Conservation (phyloP, 148 eudicot genomes). For the Diospyros lotus region DNA sequence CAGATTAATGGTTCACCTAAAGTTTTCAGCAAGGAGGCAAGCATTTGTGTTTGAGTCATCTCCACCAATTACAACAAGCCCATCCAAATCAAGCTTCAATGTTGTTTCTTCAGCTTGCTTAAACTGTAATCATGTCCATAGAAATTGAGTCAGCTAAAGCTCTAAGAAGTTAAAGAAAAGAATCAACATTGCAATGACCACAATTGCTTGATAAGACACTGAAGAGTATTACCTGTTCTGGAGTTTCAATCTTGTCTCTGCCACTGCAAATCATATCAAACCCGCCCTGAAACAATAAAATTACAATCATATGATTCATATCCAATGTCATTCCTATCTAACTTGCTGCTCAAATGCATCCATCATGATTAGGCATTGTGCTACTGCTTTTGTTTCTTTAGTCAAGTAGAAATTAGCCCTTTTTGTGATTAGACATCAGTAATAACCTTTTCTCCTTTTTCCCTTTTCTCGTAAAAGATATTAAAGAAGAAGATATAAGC, state of each 20-base stretch:
- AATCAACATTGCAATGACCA: background rate
- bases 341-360: background rate
- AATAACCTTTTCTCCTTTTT: too few relatives aligned
- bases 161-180: background rate
- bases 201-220: background rate
- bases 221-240: conserved; percentile 67
- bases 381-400: too few relatives aligned
- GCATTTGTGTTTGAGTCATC: conserved; percentile 87
- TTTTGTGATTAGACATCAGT: too few relatives aligned
- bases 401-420: too few relatives aligned
- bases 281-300: conserved; percentile 61
- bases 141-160: conserved; percentile 10
- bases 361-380: background rate
- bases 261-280: conserved; percentile 99
- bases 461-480: too few relatives aligned
- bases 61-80: conserved; percentile 78
- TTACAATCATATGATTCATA: background rate
- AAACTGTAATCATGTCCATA: conserved; percentile 41
- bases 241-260: conserved; percentile 98
- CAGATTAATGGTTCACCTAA: conserved; percentile 37
- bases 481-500: too few relatives aligned
- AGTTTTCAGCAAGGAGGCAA: conserved; percentile 81
- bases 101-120: conserved; percentile 33
- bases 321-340: background rate
- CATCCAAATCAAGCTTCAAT: conserved; percentile 50